Evolutionary conservation across 1,284 basidiomycete genomes (phyloP).

Genomic region (Ganoderma sp.): DNA sequence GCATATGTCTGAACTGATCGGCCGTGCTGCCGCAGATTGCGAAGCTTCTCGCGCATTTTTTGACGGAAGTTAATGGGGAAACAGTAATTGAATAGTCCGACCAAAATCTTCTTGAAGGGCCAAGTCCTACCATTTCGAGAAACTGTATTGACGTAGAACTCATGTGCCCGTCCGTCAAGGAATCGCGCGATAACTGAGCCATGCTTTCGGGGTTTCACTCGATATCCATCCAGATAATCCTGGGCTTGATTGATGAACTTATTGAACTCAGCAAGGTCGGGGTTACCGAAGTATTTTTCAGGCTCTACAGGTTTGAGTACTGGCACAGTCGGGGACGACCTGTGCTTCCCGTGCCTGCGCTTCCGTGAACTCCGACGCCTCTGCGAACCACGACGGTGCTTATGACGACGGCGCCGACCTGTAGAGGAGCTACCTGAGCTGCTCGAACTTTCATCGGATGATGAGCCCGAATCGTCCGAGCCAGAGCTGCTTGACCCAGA

Average conservation of each 20-base stretch:
- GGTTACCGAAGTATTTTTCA: constrained; percentile 21
- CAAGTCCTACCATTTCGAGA: constrained; percentile 33
- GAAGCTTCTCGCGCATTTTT: constrained; percentile 30
- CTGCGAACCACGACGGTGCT: not conserved
- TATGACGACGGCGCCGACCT: too few relatives aligned
- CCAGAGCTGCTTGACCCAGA: too few relatives aligned
- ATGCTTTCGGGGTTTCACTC: not conserved
- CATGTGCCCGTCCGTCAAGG: constrained; percentile 44
- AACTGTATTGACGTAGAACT: constrained; percentile 48
- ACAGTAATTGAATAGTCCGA: constrained; percentile 49
- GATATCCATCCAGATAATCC: constrained; percentile 19
- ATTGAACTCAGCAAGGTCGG: constrained; percentile 30
- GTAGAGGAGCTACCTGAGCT: too few relatives aligned
- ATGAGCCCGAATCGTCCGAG: too few relatives aligned
- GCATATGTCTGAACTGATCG: constrained; percentile 36
- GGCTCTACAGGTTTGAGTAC: constrained; percentile 28
- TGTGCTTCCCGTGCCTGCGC: not conserved
- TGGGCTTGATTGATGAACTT: constrained; percentile 27
- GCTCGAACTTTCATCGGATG: too few relatives aligned
- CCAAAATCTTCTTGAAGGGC: constrained; percentile 40
- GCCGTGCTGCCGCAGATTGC: constrained; percentile 25
- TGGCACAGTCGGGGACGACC: not conserved
- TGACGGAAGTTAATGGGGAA: constrained; percentile 48
- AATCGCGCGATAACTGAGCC: constrained; percentile 20
- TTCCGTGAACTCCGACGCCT: not conserved